These are phyloP conservation scores for Acer negundo DNA, from an alignment of 345 rosid species.

Conservation along the genomic window DNA sequence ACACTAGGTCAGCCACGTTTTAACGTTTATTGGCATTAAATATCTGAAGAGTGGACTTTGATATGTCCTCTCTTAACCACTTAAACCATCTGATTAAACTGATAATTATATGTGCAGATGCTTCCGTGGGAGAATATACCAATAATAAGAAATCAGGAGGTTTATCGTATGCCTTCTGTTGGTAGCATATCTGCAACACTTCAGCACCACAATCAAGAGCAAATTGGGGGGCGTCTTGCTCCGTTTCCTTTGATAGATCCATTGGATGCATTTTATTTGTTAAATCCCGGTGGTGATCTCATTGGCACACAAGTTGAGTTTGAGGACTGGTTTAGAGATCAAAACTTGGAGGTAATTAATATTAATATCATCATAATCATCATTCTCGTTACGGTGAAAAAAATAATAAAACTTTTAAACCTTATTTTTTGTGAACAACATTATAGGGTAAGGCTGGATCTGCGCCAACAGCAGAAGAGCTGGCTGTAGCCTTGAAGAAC, in stretches of 20 bases:
- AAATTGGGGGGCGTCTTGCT: slow-evolving; percentile 33
- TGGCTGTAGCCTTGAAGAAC: slow-evolving; percentile 64
- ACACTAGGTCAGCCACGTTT: not conserved
- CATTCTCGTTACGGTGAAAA: not conserved
- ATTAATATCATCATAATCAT: not conserved
- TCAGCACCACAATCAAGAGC: slow-evolving; percentile 40
- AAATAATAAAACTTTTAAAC: not conserved
- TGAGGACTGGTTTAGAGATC: slow-evolving; percentile 81
- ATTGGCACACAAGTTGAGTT: slow-evolving; percentile 58
- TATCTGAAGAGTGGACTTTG: not conserved
- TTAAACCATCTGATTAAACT: slow-evolving; percentile 13
- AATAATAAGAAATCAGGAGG: slow-evolving; percentile 76
- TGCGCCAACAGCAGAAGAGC: slow-evolving; percentile 67
- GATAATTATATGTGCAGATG: slow-evolving; percentile 56
- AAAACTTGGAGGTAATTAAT: slow-evolving; percentile 70
- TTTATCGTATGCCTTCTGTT: slow-evolving; percentile 96
- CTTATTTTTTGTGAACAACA: not conserved
- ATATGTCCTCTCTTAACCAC: not conserved
- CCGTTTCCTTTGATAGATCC: slow-evolving; percentile 84
- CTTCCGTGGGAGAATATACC: slow-evolving; percentile 99
- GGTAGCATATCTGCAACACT: slow-evolving; percentile 62
- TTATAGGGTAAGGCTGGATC: slow-evolving; percentile 86
- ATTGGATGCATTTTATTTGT: slow-evolving; percentile 77
- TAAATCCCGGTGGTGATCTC: slow-evolving; percentile 92
- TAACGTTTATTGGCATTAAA: not conserved